Base-by-base conservation (phyloP, 176 grass and related monocot species). In the Aegilops umbellulata region DNA sequence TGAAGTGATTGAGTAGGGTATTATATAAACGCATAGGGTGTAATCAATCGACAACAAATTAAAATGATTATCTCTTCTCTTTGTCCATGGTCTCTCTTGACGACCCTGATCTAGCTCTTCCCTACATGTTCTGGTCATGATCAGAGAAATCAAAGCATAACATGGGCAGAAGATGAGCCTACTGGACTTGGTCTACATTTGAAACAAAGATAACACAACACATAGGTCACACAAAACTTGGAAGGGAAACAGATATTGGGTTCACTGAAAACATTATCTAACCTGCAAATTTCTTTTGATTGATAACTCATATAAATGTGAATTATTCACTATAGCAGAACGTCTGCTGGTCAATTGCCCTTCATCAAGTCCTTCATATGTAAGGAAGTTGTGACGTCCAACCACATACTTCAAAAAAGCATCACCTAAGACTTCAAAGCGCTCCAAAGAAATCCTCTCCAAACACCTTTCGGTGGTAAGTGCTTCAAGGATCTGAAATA, bases 371-470 rank as follows among this genome's bases (percentile, higher is more conserved):
- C 90, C 90, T 87, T 92, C 90, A 78, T 87, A 94, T 34, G 86
- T 83, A 78, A 98, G 63, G 91, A 98, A 98, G 25, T 87, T 84
- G 62, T 98, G 93, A 31, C 96, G 87, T 15, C 86, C 90, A 89
- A 98, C 96, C 66, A 85, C 82, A 49, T 98, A 98, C 75, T 98
- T 98, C 81, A 98, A 87, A 87, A 98, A 95, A 85, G 96, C 88
- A 88, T 98, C 96, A 79, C 96, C 96, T 83, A 98, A 88, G 63
- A 98, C 96, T 90, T 98, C 96, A 86, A 94, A 94, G 58, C 96
- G 86, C 86, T 98, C 96, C 35, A 98, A 81, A 78, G 96, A 98
- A 29, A 98, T 65, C 65, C 96, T 91, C 76, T 98, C 96, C 88
- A 91, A 89, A 87, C 96, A 98, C 86, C 88, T 95, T 74, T 98